Evolutionary conservation across 148 eudicot genomes (phyloP), one percentile per base, ranked within the genome.

Genomic region (Rhododendron vialii): DNA sequence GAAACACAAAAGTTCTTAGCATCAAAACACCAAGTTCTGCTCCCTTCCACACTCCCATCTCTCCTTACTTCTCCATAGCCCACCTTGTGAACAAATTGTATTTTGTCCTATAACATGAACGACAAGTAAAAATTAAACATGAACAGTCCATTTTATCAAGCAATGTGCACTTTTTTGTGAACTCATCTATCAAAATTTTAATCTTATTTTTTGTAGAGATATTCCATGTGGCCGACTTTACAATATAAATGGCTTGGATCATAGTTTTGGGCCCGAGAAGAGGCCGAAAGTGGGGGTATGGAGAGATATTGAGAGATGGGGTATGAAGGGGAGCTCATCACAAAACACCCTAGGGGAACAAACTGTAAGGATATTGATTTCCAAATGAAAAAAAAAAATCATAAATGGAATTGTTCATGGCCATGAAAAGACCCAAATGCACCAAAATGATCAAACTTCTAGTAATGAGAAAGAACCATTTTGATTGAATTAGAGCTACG

Each of bases 391-490:
- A 53, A 17, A 28, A 48, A 80, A 5, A 6, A 41, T 79, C 12
- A 12, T 20, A 50, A 28, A 26, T n/a, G 38, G 61, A 50, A 80
- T 14, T 47, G 26, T 14, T 41, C 38, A 63, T 61, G 24, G 30
- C 43, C 53, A 83, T 13, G 18, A 83, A 83, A 76, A 26, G 26
- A 83, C 61, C 59, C 45, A 83, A 71, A 48, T 47, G 85, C 36
- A 33, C 7, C 45, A 71, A 83, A 15, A 48, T 47, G 78, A 30
- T 33, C 53, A 10, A 18, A 47, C 28, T 9, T 47, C 3, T 45
- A 0, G 33, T n/a, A 12, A 80, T 80, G 41, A 80, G 57, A 73
- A 73, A 33, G 36, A 73, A 15, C 35, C 77, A 73, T 30, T 73
- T 73, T 33, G 20, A 67, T 67, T n/a, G 33, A n/a, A 67, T 67